Evolutionary conservation across 768 basidiomycete species (phyloP), one percentile per base, ranked within the genome.

Genomic region (Pleurotus ostreatus): DNA sequence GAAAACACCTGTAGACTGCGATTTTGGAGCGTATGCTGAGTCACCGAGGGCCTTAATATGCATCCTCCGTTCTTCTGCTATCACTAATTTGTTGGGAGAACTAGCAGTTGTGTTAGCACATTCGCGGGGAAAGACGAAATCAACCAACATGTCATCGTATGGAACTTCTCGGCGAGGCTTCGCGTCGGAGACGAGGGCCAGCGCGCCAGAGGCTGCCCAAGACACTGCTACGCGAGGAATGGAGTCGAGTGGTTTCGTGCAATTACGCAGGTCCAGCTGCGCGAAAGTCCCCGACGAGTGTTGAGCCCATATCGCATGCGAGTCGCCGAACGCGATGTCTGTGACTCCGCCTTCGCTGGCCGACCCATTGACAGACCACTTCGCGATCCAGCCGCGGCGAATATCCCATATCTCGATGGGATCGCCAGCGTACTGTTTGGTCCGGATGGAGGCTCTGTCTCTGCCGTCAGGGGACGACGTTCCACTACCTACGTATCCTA

Each of bases 341-440:
- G 86, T 86, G 2, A 88, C 83, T 20, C 85, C 85, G 4, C 90
- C 88, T 57, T 93, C 91, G 1, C 72, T 74, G 4, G 80, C 74
- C 11, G 82, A 83, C 12, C 84, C 82, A 18, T 75, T 78, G 9
- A 92, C 79, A 2, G 81, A 78, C 88, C 92, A 94, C 70, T 94
- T 94, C 4, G 88, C 86, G 48, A 93, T 78, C 81, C 87, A 90
- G 0, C 82, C 80, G 46, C 92, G 75, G 54, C 92, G 76, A 1
- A 89, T 88, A 66, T 94, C 92, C 92, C 92, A 94, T 20, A 94
- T 85, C 62, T 93, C 91, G 26, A 92, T 76, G 0, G 83, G 72
- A 63, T 91, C 86, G 2, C 84, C 81, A 23, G 65, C 60, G 18
- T 61, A 30, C 39, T 66, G 66, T 2, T 61, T 47, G 26, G 43